phyloP scores from a whole-genome alignment of 1,284 basidiomycete species.

The Rugosomyces carneus region DNA sequence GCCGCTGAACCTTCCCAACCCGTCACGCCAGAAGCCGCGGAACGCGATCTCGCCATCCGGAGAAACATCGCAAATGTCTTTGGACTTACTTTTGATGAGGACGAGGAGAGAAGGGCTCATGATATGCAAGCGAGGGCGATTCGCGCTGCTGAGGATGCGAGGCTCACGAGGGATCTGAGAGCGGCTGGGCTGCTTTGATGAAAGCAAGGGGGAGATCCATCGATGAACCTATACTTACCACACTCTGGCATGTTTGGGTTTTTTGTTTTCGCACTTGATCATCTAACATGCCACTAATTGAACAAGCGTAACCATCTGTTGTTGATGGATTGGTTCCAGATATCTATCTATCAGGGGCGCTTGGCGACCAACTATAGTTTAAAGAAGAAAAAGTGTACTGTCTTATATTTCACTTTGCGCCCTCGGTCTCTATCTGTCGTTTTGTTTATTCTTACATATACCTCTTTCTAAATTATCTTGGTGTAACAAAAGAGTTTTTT shows the following conservation, averaged over 20 bases:
- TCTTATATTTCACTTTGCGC: not conserved
- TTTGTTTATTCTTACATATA: too few species aligned
- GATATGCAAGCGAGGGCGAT: not conserved
- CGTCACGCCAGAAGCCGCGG: slow-evolving; percentile 36
- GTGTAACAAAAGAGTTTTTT: too few species aligned
- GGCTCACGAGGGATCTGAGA: slow-evolving; percentile 12
- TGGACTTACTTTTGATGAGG: slow-evolving; percentile 30
- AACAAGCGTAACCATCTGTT: not conserved
- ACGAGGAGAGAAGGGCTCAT: slow-evolving; percentile 13
- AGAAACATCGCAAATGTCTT: slow-evolving; percentile 44
- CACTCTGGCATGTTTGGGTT: not conserved
- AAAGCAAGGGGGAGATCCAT: too few species aligned
- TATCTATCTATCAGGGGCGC: not conserved
- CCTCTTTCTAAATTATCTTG: too few species aligned
- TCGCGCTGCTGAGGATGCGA: slow-evolving; percentile 4
- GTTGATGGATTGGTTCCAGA: not conserved
- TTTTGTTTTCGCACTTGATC: not conserved
- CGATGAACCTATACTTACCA: not conserved
- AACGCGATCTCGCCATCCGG: slow-evolving; percentile 40
- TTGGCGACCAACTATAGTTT: too few species aligned
- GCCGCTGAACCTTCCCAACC: slow-evolving; percentile 26
- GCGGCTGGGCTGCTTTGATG: slow-evolving; percentile 11
- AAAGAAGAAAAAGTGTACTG: not conserved
- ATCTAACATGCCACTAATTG: not conserved
- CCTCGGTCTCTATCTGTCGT: too few species aligned